These are phyloP conservation scores for Xanthoconium purpureum DNA, from an alignment of 768 basidiomycete genomes.

Conservation along the genomic window DNA sequence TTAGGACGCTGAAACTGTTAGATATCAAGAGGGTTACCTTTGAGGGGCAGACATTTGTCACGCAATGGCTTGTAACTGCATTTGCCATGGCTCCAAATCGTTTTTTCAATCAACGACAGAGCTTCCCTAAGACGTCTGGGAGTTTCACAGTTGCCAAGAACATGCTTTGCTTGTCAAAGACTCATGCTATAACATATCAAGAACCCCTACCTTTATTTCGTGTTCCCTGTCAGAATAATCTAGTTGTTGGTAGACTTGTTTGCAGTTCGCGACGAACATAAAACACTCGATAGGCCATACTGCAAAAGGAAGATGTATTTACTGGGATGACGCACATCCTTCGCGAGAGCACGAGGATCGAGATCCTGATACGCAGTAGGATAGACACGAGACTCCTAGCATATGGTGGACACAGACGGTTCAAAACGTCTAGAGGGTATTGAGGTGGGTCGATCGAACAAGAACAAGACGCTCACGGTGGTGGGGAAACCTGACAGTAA, in stretches of 20 bases:
- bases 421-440: conserved; percentile 56
- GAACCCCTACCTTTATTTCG: conserved; percentile 59
- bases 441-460: neutral
- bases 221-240: conserved; percentile 62
- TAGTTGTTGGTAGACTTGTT: conserved; percentile 36
- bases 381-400: conserved; percentile 26
- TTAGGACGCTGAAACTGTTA: neutral
- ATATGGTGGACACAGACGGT: conserved; percentile 48
- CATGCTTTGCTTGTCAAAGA: conserved; percentile 17
- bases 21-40: conserved; percentile 48
- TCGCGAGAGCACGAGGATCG: conserved; percentile 45
- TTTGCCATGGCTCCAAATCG: conserved; percentile 65
- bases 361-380: conserved; percentile 39
- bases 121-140: conserved; percentile 66
- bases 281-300: conserved; percentile 63
- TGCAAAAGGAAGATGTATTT: conserved; percentile 88
- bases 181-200: neutral
- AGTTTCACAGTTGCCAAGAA: conserved; percentile 56
- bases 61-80: conserved; percentile 68
- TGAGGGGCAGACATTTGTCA: conserved; percentile 65
- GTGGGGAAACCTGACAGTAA: conserved; percentile 64
- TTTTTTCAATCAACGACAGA: conserved; percentile 52
- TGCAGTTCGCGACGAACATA: conserved; percentile 31
- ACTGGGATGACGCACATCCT: conserved; percentile 58
- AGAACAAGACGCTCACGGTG: conserved; percentile 47